Percentiles rank a stretch among this genome's conserved stretches.
phyloP scores from a whole-genome alignment of 2,329 filamentous ascomycete species.

The Colletotrichum magnum region DNA sequence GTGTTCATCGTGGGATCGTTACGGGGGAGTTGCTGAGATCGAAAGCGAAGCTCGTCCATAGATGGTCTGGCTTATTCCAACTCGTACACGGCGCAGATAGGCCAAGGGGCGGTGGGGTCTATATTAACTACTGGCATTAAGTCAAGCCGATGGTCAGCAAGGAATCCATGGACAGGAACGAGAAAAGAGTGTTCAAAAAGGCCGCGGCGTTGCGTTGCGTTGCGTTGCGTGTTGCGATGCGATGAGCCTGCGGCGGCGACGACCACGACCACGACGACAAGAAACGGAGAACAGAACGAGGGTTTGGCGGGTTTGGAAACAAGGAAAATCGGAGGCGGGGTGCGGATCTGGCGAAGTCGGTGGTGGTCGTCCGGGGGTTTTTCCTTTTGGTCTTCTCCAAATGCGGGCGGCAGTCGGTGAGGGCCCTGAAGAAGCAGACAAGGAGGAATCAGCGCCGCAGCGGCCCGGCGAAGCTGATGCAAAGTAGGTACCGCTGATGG shows the following conservation, averaged over 20 bases:
- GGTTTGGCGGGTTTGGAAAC: constrained; percentile 32
- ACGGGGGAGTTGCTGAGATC: constrained; percentile 81
- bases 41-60: constrained; percentile 87
- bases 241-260: constrained; percentile 15
- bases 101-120: constrained; percentile 49
- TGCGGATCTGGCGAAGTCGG: constrained; percentile 35
- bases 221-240: neutral
- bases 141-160: constrained; percentile 37
- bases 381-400: constrained; percentile 35
- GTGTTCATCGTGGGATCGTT: constrained; percentile 83
- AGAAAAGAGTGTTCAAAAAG: neutral
- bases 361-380: constrained; percentile 31
- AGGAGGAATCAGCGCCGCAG: constrained; percentile 12
- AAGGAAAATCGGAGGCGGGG: constrained; percentile 39
- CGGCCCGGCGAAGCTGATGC: neutral
- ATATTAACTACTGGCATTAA: constrained; percentile 49
- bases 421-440: constrained; percentile 25
- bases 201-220: neutral
- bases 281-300: constrained; percentile 32
- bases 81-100: constrained; percentile 57
- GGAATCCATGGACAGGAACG: constrained; percentile 11
- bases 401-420: constrained; percentile 32
- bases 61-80: constrained; percentile 53
- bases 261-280: constrained; percentile 13
- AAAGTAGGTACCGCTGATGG: constrained; percentile 8